phyloP scores from a whole-genome alignment of 768 basidiomycete genomes.

The Austroboletus festivus region DNA sequence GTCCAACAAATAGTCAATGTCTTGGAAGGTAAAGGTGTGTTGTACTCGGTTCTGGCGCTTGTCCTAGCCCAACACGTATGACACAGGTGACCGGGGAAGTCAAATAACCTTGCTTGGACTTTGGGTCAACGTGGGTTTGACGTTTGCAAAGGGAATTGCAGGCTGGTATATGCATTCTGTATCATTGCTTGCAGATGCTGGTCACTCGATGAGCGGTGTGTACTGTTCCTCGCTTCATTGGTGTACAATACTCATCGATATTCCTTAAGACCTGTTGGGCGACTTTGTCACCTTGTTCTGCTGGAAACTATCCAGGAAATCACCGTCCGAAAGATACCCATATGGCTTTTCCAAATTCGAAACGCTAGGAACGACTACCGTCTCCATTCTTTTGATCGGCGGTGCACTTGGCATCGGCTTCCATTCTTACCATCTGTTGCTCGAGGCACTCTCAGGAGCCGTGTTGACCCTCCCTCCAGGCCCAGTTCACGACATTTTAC shows the following conservation, averaged over 20 bases:
- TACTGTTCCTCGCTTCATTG: conserved; percentile 10
- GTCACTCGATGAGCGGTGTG: conserved; percentile 84
- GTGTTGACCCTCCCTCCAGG: conserved; percentile 65
- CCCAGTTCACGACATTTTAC: conserved; percentile 58
- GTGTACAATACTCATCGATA: conserved; percentile 1
- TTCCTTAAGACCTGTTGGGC: conserved; percentile 66
- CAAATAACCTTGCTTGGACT: conserved; percentile 85
- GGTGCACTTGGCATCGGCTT: conserved; percentile 84
- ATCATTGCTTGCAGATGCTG: conserved; percentile 88
- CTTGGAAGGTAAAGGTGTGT: conserved; percentile 60
- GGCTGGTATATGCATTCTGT: conserved; percentile 91
- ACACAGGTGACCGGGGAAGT: conserved; percentile 73
- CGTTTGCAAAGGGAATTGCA: conserved; percentile 79
- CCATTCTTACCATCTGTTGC: conserved; percentile 84
- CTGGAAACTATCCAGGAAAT: conserved; percentile 79
- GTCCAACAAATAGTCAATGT: conserved; percentile 69
- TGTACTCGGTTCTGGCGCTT: background rate
- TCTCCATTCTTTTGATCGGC: conserved; percentile 82
- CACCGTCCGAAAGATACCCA: conserved; percentile 78
- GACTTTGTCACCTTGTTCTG: conserved; percentile 90
- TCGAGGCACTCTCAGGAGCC: conserved; percentile 67
- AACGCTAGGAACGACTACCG: conserved; percentile 88
- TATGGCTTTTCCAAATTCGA: conserved; percentile 94
- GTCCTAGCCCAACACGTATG: background rate
- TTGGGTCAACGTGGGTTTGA: conserved; percentile 77